Percentiles rank a stretch among this genome's conserved stretches.
Conservation (phyloP, 108 stramenopile species). For the Heterococcus sp. region DNA sequence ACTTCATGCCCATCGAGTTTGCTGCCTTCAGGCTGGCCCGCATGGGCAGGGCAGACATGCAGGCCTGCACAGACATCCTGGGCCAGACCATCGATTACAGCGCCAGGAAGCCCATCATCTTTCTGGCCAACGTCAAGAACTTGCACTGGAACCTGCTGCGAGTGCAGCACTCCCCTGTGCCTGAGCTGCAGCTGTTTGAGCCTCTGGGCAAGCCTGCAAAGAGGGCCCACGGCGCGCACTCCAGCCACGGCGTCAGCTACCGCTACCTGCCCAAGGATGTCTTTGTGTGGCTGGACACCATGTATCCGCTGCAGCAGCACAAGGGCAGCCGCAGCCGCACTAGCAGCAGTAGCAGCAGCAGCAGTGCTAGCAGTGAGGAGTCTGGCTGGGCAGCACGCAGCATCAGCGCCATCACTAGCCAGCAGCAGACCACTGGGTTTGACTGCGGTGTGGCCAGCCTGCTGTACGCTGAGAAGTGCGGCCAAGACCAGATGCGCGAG, state of each 20-base stretch:
- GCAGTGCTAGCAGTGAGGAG: too few relatives aligned
- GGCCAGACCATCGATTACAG: conserved; percentile 38
- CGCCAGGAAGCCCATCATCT: conserved; percentile 36
- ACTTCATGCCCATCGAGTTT: conserved; percentile 52
- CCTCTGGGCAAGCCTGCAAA: conserved; percentile 54
- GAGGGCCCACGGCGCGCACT: conserved; percentile 4
- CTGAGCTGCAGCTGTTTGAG: conserved; percentile 59
- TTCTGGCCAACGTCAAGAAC: conserved; percentile 52
- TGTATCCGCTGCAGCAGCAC: conserved; percentile 18
- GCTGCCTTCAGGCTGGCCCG: conserved; percentile 30
- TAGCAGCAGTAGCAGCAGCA: too few relatives aligned
- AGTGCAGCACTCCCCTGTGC: conserved; percentile 43
- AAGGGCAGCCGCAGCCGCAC: too few relatives aligned
- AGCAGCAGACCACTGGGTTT: conserved; percentile 54
- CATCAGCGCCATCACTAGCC: conserved; percentile 37
- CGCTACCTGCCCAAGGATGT: conserved; percentile 50
- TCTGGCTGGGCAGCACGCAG: conserved; percentile 31
- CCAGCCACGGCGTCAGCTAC: conserved; percentile 9
- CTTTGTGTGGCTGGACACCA: conserved; percentile 47
- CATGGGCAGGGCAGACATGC: conserved; percentile 4
- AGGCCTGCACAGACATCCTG: conserved; percentile 27
- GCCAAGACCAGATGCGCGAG: conserved; percentile 46
- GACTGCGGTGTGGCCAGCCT: conserved; percentile 58
- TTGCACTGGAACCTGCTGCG: conserved; percentile 58
- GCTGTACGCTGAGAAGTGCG: conserved; percentile 60